Conservation (phyloP, 371 early-diverging fungal species). For the Mucor circinelloides region DNA sequence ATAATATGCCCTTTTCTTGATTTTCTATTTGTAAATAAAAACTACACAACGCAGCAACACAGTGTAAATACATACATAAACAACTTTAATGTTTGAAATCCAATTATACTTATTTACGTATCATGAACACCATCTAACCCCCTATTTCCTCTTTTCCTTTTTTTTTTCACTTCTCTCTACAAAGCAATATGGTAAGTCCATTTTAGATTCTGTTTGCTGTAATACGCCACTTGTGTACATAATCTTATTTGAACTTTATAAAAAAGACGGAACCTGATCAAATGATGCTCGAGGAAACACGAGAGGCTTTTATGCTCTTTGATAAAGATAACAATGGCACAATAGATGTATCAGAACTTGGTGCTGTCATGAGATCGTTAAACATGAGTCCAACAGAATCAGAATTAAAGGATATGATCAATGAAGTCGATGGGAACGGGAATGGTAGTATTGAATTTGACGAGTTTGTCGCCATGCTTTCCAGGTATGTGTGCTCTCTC, state of each 20-base stretch:
- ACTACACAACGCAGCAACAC: slow-evolving; percentile 25
- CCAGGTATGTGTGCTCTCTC: slow-evolving; percentile 64
- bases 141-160: not conserved
- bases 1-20: slow-evolving; percentile 45
- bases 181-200: not conserved
- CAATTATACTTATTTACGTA: not conserved
- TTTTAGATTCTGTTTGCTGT: not conserved
- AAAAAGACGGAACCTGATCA: slow-evolving; percentile 4
- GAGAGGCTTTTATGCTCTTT: slow-evolving; percentile 35
- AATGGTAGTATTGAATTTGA: slow-evolving; percentile 91
- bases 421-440: slow-evolving; percentile 90
- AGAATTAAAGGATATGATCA: slow-evolving; percentile 79
- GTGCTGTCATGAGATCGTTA: slow-evolving; percentile 35
- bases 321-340: slow-evolving; percentile 47
- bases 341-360: slow-evolving; percentile 39
- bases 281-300: slow-evolving; percentile 9
- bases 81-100: not conserved
- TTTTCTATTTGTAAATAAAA: slow-evolving; percentile 74
- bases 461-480: slow-evolving; percentile 89
- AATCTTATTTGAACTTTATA: not conserved
- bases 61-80: slow-evolving; percentile 3
- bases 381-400: slow-evolving; percentile 73
- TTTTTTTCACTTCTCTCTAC: not conserved
- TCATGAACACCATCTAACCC: not conserved
- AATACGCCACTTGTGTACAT: not conserved